Evolutionary conservation across 2,329 filamentous ascomycete genomes (phyloP).

Genomic region (Helotiales sp.): DNA sequence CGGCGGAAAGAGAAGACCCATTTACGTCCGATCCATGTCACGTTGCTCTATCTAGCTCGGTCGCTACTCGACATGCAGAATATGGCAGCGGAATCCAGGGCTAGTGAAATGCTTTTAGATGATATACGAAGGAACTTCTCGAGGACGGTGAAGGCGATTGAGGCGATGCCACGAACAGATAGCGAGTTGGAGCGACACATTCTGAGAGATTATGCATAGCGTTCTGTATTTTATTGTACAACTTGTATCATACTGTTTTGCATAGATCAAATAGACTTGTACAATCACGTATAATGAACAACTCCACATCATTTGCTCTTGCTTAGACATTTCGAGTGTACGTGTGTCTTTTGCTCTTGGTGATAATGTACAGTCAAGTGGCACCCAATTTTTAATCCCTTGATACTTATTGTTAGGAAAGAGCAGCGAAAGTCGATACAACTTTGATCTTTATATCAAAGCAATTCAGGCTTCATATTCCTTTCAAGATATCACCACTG

Average conservation of each 20-base stretch:
- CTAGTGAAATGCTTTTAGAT: conserved; percentile 24
- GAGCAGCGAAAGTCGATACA: too few species aligned
- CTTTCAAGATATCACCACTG: too few species aligned
- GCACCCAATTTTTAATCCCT: too few species aligned
- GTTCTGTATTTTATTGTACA: not conserved
- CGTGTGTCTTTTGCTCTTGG: too few species aligned
- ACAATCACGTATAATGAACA: not conserved
- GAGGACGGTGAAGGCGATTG: conserved; percentile 31
- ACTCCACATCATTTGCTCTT: not conserved
- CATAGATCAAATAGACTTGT: not conserved
- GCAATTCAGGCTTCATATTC: too few species aligned
- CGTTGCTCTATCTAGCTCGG: conserved; percentile 32
- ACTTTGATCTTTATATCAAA: too few species aligned
- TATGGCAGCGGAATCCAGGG: conserved; percentile 28
- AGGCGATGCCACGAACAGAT: conserved; percentile 31
- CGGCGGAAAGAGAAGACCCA: conserved; percentile 22
- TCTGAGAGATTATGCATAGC: conserved; percentile 1
- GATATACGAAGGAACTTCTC: conserved; percentile 32
- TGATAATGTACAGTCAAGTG: too few species aligned
- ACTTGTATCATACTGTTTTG: not conserved
- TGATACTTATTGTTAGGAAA: too few species aligned
- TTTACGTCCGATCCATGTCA: conserved; percentile 32
- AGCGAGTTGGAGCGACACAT: conserved; percentile 27
- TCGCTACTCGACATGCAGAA: conserved; percentile 31
- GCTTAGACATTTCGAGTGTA: too few species aligned